Evolutionary conservation across 2,329 filamentous ascomycete species (phyloP).

Genomic region (Fusarium brachygibbosum): DNA sequence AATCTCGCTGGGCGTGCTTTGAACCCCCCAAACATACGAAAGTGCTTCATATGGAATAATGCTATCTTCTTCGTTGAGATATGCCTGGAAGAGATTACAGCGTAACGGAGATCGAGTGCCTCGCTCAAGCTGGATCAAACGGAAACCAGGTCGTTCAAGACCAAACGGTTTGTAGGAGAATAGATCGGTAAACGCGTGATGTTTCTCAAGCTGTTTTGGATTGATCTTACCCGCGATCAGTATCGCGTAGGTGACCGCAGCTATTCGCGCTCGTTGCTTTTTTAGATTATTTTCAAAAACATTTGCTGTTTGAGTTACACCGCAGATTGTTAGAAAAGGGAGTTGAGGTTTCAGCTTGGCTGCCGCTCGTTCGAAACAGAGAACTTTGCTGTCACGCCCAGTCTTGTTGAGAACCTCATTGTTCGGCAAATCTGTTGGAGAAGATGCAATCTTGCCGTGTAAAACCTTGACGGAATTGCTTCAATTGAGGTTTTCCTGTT

Average conservation of each 20-base stretch:
- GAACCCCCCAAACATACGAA: conserved; percentile 9
- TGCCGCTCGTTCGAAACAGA: not conserved
- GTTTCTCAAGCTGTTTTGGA: fast-evolving
- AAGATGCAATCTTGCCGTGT: conserved; percentile 4
- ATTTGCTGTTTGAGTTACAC: fast-evolving
- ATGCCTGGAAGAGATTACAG: not conserved
- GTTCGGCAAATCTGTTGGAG: fast-evolving
- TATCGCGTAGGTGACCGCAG: not conserved
- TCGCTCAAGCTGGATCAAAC: not conserved
- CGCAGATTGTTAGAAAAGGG: not conserved
- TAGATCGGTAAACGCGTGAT: fast-evolving
- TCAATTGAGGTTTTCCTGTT: not conserved
- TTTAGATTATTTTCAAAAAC: fast-evolving
- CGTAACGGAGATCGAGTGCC: not conserved
- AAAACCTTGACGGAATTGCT: not conserved
- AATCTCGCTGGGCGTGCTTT: fast-evolving
- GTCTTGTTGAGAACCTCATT: fast-evolving
- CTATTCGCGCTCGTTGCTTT: fast-evolving
- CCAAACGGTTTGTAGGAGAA: not conserved
- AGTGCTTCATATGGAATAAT: conserved; percentile 10
- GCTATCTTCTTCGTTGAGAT: not conserved
- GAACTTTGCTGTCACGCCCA: fast-evolving
- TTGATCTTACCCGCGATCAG: not conserved
- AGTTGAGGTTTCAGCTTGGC: not conserved
- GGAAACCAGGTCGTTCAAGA: conserved; percentile 4